Conservation (phyloP, 2,329 filamentous ascomycete genomes). For the Aspergillus bombycis region DNA sequence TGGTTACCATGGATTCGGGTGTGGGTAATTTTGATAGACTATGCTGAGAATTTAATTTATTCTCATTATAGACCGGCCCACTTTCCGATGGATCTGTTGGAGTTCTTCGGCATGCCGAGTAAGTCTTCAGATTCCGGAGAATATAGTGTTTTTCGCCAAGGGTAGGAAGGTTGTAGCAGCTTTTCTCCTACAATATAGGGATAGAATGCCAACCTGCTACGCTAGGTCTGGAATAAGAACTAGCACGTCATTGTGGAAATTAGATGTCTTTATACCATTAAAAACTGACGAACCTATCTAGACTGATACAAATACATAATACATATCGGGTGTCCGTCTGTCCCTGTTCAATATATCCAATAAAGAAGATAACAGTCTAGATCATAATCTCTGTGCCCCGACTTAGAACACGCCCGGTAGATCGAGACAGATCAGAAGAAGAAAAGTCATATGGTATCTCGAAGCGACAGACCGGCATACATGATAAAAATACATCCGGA, state of each 20-base stretch:
- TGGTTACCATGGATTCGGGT: neutral
- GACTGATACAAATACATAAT: neutral
- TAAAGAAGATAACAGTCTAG: neutral
- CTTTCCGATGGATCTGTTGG: neutral
- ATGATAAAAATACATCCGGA: conserved; percentile 4
- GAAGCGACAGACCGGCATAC: neutral
- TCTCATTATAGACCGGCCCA: neutral
- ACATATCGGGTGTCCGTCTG: neutral
- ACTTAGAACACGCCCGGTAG: neutral
- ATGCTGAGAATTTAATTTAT: neutral
- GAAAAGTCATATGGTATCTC: neutral
- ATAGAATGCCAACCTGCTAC: too few species aligned
- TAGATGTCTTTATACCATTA: neutral
- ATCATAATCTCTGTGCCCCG: neutral
- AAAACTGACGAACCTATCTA: neutral
- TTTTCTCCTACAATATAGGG: too few species aligned
- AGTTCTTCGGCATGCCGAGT: neutral
- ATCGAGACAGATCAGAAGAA: conserved; percentile 1
- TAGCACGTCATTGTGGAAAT: neutral
- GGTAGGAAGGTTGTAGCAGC: too few species aligned
- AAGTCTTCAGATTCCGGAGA: neutral
- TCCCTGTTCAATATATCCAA: neutral
- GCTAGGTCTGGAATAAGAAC: neutral
- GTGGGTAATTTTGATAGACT: neutral
- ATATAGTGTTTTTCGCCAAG: neutral